A percentile compares a stretch with the other conserved stretches of the same genome.
Conservation (phyloP, 2,329 filamentous ascomycete genomes). For the Aspergillus sp. region DNA sequence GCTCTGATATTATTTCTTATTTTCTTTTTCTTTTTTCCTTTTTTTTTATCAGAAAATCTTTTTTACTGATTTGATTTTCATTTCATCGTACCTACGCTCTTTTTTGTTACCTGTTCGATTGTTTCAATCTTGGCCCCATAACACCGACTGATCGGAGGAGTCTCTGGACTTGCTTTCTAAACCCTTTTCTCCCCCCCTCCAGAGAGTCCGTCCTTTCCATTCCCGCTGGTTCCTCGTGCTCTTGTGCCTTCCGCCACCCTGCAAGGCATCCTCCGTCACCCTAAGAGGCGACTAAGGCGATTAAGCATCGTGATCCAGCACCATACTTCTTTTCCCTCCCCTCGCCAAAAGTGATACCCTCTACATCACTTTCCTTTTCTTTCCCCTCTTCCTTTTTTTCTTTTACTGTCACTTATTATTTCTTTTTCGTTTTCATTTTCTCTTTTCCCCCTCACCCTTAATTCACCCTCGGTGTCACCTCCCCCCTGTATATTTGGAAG, state of each 20-base stretch:
- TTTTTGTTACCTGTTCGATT: conserved; percentile 3
- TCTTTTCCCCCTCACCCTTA: not conserved
- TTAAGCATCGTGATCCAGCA: conserved; percentile 38
- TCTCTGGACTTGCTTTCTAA: conserved; percentile 19
- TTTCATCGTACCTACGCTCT: not conserved
- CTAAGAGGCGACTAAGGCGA: conserved; percentile 38
- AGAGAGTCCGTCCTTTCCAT: conserved; percentile 21
- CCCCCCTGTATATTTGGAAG: conserved; percentile 1
- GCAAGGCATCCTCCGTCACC: conserved; percentile 36
- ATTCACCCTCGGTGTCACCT: not conserved
- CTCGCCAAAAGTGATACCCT: not conserved
- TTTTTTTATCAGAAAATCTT: not conserved
- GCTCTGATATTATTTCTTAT: conserved; percentile 12
- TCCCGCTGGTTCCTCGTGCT: conserved; percentile 36
- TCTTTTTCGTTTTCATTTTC: conserved; percentile 8
- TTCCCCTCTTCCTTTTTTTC: conserved; percentile 2
- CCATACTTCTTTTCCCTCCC: conserved; percentile 11
- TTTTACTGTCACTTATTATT: conserved; percentile 9
- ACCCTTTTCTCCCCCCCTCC: conserved; percentile 18
- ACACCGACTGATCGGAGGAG: not conserved
- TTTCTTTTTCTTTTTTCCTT: conserved; percentile 2
- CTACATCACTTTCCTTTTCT: not conserved
- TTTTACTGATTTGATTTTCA: conserved; percentile 11
- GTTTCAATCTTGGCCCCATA: not conserved
- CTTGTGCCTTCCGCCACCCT: conserved; percentile 33